Evolutionary conservation across 805 yeast species (phyloP).

Genomic region (Teunomyces gatunensis): DNA sequence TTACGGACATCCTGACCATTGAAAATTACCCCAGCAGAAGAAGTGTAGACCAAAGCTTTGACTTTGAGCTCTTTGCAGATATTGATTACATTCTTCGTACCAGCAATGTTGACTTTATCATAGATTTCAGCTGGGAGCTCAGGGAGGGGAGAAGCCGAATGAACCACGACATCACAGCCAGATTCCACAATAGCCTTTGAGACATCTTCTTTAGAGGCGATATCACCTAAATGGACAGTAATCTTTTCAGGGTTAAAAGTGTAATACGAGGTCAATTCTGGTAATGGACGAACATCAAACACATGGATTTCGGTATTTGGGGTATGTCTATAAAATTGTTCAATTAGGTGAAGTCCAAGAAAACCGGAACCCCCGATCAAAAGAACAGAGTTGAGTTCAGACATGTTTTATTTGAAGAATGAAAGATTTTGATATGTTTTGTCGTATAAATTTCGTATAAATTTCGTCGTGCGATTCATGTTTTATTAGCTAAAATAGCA

Average conservation of each 20-base stretch:
- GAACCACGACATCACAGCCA: constrained; percentile 76
- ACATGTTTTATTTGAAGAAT: constrained; percentile 6
- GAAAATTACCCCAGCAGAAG: constrained; percentile 96
- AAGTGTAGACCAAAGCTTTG: constrained; percentile 83
- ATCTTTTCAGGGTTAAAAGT: constrained; percentile 64
- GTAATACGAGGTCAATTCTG: constrained; percentile 70
- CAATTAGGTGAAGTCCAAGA: constrained; percentile 85
- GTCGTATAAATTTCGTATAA: constrained; percentile 1
- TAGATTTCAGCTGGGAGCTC: constrained; percentile 74
- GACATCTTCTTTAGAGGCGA: constrained; percentile 73
- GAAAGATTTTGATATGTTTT: neutral
- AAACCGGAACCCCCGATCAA: constrained; percentile 97
- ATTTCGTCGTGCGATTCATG: neutral
- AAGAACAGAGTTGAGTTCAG: constrained; percentile 54
- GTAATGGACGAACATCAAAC: constrained; percentile 87
- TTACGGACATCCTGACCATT: constrained; percentile 91
- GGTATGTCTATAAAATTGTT: constrained; percentile 66
- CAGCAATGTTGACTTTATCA: constrained; percentile 85
- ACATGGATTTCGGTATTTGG: constrained; percentile 78
- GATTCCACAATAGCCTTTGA: constrained; percentile 55
- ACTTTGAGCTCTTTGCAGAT: constrained; percentile 54
- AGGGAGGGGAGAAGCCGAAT: constrained; percentile 95
- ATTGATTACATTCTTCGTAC: constrained; percentile 72
- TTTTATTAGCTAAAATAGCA: neutral
- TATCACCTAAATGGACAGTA: constrained; percentile 72